These are phyloP conservation scores for Nelumbo lutea DNA, from an alignment of 164 flowering plant genomes.

Conservation along the genomic window DNA sequence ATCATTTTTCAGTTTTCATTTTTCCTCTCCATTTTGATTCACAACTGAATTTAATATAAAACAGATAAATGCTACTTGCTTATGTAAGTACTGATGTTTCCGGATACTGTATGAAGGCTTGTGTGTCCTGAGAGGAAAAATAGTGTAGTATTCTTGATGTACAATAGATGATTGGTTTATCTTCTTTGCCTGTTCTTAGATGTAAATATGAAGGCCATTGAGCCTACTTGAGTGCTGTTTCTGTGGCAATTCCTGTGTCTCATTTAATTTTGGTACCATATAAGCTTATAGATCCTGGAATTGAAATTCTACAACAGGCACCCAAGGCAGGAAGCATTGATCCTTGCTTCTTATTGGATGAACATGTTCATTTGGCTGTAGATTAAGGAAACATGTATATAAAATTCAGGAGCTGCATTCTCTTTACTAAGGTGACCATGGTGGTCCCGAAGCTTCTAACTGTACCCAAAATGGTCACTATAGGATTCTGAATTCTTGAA, in stretches of 20 bases:
- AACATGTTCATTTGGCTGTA: too few relatives aligned
- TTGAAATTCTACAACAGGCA: neutral
- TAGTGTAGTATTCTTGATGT: neutral
- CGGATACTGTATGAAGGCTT: neutral
- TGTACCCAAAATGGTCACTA: too few relatives aligned
- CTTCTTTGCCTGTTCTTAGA: neutral
- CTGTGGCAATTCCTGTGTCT: neutral
- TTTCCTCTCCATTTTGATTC: neutral
- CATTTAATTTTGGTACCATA: neutral
- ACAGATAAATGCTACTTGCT: neutral
- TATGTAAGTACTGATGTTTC: neutral
- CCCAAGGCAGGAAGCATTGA: neutral
- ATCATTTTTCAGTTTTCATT: neutral
- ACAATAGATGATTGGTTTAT: neutral
- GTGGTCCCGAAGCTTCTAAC: too few relatives aligned
- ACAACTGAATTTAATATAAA: neutral
- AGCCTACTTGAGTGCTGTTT: neutral
- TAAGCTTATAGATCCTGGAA: neutral
- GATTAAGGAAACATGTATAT: too few relatives aligned
- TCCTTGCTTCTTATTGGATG: too few relatives aligned
- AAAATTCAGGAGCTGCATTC: too few relatives aligned
- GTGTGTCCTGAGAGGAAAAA: neutral
- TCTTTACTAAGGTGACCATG: too few relatives aligned
- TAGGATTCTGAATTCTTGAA: too few relatives aligned
- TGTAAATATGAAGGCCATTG: neutral